These are phyloP conservation scores for Pleurozium schreberi DNA, from an alignment of 225 moss, liverwort and hornwort species.

Conservation along the genomic window DNA sequence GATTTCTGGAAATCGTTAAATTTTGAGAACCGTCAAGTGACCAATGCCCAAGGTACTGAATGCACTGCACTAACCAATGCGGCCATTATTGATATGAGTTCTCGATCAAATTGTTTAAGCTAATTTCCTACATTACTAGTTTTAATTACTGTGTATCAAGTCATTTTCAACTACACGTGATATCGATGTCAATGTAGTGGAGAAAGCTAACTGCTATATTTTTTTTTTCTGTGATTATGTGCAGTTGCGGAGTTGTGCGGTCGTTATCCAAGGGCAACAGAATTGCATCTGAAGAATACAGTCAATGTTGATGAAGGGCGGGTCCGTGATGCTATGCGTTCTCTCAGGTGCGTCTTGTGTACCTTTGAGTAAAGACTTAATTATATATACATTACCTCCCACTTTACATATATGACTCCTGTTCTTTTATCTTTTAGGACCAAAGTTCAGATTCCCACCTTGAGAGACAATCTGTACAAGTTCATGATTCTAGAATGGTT, in stretches of 20 bases:
- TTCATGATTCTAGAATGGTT: background rate
- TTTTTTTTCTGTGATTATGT: background rate
- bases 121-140: background rate
- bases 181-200: background rate
- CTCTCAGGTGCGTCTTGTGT: slow-evolving; percentile 51
- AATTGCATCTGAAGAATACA: slow-evolving; percentile 71
- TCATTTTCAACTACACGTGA: background rate
- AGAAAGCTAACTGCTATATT: background rate
- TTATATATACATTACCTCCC: background rate
- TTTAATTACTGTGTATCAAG: background rate
- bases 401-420: background rate
- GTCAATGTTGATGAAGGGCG: slow-evolving; percentile 71
- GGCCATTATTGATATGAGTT: background rate
- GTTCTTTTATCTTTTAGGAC: background rate
- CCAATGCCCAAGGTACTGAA: slow-evolving; percentile 65
- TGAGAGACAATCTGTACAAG: background rate
- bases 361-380: background rate
- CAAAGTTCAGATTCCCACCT: background rate
- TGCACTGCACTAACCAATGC: background rate
- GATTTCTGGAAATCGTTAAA: slow-evolving; percentile 97
- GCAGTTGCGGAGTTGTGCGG: slow-evolving; percentile 79
- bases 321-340: slow-evolving; percentile 70
- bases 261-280: slow-evolving; percentile 91
- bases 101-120: background rate
- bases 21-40: slow-evolving; percentile 77